phyloP scores from a whole-genome alignment of 2,329 filamentous ascomycete genomes.

The Dothideomycetes sp. region DNA sequence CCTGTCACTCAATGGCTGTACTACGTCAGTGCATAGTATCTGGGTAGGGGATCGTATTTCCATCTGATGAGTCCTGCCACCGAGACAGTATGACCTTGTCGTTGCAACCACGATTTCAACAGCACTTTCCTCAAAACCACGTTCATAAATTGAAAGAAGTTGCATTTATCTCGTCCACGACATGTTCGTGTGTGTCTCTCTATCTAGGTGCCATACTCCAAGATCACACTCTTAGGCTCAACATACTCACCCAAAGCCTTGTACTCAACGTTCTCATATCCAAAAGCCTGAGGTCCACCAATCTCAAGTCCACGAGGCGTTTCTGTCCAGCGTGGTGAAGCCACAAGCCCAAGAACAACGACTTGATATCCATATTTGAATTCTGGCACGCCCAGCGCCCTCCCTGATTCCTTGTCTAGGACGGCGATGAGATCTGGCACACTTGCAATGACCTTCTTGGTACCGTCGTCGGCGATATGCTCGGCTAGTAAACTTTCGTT shows the following conservation, averaged over 20 bases:
- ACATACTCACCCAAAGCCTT: conserved; percentile 43
- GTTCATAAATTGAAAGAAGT: too few species aligned
- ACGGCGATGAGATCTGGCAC: conserved; percentile 44
- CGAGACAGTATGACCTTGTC: too few species aligned
- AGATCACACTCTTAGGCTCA: conserved; percentile 46
- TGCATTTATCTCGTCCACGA: too few species aligned
- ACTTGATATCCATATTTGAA: conserved; percentile 47
- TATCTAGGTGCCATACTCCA: conserved; percentile 31
- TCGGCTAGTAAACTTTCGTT: conserved; percentile 62
- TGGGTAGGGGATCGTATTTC: too few species aligned
- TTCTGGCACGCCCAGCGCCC: conserved; percentile 45
- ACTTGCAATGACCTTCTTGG: conserved; percentile 36
- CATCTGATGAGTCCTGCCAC: too few species aligned
- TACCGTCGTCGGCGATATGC: conserved; percentile 27
- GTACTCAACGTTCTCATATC: conserved; percentile 39
- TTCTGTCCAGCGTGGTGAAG: conserved; percentile 46
- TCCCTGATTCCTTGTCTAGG: conserved; percentile 40
- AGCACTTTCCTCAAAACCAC: too few species aligned
- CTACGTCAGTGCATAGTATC: too few species aligned
- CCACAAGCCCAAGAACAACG: conserved; percentile 45
- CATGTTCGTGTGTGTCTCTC: too few species aligned
- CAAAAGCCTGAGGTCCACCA: conserved; percentile 43
- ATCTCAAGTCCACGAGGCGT: conserved; percentile 41
- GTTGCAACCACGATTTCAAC: too few species aligned
- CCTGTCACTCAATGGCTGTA: too few species aligned